Conservation (phyloP, 164 flowering plant genomes). For the Aristolochia fimbriata region DNA sequence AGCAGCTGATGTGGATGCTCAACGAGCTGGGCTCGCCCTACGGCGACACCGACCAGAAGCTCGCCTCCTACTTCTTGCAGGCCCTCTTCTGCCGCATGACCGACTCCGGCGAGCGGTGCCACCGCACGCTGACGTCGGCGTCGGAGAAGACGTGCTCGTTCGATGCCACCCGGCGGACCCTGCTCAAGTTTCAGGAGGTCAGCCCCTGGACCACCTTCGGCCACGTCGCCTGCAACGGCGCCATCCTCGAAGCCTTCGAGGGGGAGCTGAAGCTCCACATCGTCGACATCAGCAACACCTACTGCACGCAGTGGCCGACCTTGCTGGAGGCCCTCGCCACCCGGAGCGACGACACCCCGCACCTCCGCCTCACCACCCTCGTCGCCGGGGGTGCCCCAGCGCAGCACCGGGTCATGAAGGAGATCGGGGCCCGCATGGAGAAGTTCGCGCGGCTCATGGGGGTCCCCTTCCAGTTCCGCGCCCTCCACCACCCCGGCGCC, state of each 20-base stretch:
- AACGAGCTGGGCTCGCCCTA: constrained; percentile 88
- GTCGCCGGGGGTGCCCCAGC: constrained; percentile 18
- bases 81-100: constrained; percentile 76
- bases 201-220: constrained; percentile 98
- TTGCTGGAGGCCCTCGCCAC: constrained; percentile 88
- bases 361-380: constrained; percentile 65
- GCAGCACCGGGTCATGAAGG: constrained; percentile 63
- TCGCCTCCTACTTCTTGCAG: constrained; percentile 74
- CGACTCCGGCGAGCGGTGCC: constrained; percentile 56
- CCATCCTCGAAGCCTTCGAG: constrained; percentile 79
- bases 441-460: constrained; percentile 97
- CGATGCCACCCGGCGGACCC: constrained; percentile 62
- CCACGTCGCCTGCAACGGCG: constrained; percentile 90
- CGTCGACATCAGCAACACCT: constrained; percentile 72
- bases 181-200: constrained; percentile 85
- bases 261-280: constrained; percentile 75
- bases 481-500: constrained; percentile 42
- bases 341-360: constrained; percentile 77
- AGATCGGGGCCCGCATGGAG: constrained; percentile 73
- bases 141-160: constrained; percentile 67
- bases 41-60: constrained; percentile 89
- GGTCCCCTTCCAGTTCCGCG: constrained; percentile 74
- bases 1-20: constrained; percentile 95
- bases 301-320: constrained; percentile 99
- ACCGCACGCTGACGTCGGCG: constrained; percentile 40